A percentile compares a stretch with the other conserved stretches of the same genome.
These are phyloP conservation scores for Leucosporidium yakuticum DNA, from an alignment of 768 basidiomycete genomes.

Conservation along the genomic window DNA sequence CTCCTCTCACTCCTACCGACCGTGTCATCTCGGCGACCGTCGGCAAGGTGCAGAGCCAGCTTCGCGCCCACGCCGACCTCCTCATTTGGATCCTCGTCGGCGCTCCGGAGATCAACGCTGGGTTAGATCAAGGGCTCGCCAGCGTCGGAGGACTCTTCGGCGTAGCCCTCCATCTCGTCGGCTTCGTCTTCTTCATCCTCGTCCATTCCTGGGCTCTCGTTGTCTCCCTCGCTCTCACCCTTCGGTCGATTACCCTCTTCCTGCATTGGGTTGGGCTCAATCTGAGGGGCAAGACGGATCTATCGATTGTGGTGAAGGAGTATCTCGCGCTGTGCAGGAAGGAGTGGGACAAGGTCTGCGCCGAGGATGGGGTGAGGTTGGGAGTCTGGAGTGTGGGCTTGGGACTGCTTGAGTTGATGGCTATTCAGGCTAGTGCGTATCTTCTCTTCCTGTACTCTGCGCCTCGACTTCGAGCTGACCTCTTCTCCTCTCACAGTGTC, in stretches of 20 bases:
- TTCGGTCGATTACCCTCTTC: constrained; percentile 2
- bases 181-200: constrained; percentile 27
- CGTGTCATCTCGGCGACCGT: too few relatives aligned
- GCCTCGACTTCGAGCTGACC: too few relatives aligned
- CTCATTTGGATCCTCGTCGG: constrained; percentile 25
- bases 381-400: neutral
- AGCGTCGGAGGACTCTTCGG: constrained; percentile 18
- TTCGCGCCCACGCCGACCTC: constrained; percentile 1
- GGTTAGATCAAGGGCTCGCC: constrained; percentile 5
- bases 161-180: constrained; percentile 11
- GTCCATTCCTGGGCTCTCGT: constrained; percentile 10
- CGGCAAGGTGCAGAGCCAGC: neutral
- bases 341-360: constrained; percentile 25
- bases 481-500: constrained; percentile 3
- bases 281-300: constrained; percentile 24
- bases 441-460: neutral
- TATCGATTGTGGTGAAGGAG: constrained; percentile 4
- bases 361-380: constrained; percentile 11
- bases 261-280: constrained; percentile 18
- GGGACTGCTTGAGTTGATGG: constrained; percentile 5
- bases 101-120: neutral
- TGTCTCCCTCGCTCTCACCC: neutral
- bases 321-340: constrained; percentile 11
- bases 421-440: constrained; percentile 23
- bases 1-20: neutral